A percentile compares a stretch with the other conserved stretches of the same genome.
These are phyloP conservation scores for Yamadazyma pseudoaaseri DNA, from an alignment of 1,139 yeast genomes.

Conservation along the genomic window DNA sequence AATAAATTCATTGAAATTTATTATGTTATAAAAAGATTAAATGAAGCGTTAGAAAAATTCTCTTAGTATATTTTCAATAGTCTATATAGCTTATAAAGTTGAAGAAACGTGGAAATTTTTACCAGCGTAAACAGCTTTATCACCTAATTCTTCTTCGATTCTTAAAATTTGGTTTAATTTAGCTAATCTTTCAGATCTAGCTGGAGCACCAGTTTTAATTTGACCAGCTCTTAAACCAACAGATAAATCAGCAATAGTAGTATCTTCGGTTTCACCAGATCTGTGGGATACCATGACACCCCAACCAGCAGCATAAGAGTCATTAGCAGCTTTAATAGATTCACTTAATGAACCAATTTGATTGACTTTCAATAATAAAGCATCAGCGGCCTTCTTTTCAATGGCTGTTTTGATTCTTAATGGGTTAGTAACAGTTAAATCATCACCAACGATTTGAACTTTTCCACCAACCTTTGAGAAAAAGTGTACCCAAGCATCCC, in stretches of 20 bases:
- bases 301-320: constrained; percentile 90
- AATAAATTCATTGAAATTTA: constrained; percentile 70
- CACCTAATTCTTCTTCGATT: constrained; percentile 96
- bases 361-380: constrained; percentile 92
- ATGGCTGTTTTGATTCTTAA: constrained; percentile 89
- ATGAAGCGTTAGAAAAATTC: constrained; percentile 31
- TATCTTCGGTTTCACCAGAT: constrained; percentile 99
- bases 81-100: constrained; percentile 23
- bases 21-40: constrained; percentile 44
- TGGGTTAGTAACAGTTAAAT: constrained; percentile 97
- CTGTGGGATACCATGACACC: constrained; percentile 98
- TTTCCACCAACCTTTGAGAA: constrained; percentile 62
- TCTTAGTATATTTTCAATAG: constrained; percentile 4
- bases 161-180: constrained; percentile 95
- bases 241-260: constrained; percentile 93
- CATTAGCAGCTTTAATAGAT: constrained; percentile 90
- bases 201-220: constrained; percentile 99
- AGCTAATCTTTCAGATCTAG: constrained; percentile 98
- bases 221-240: constrained; percentile 98
- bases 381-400: constrained; percentile 90
- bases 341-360: constrained; percentile 90
- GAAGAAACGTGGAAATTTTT: constrained; percentile 66
- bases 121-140: constrained; percentile 94
- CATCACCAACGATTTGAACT: constrained; percentile 93
- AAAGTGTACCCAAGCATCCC: constrained; percentile 95